phyloP scores from a whole-genome alignment of 495 filamentous ascomycete species.

The Lophiotrema nucula region DNA sequence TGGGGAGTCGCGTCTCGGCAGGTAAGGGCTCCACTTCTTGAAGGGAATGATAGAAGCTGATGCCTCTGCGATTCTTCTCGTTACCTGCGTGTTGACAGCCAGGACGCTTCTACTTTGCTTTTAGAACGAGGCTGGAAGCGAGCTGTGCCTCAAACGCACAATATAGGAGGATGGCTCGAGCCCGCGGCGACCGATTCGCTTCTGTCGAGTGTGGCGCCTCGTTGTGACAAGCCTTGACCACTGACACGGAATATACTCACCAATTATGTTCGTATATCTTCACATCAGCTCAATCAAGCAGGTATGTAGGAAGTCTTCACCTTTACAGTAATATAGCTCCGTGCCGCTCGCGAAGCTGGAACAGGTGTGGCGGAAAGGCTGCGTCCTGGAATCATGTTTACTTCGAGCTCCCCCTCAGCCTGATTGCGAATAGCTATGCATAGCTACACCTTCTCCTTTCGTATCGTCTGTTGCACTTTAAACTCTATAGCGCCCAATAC shows the following conservation, averaged over 20 bases:
- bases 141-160: too few relatives aligned
- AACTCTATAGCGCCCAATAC: too few relatives aligned
- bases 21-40: too few relatives aligned
- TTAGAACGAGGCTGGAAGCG: too few relatives aligned
- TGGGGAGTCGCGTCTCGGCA: too few relatives aligned
- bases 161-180: background rate
- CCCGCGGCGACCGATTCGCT: background rate
- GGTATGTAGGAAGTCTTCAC: background rate
- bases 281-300: background rate
- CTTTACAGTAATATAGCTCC: background rate
- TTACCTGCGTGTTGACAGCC: background rate
- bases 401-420: background rate
- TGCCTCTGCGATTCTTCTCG: background rate
- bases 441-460: too few relatives aligned
- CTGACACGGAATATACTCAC: background rate
- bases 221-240: background rate
- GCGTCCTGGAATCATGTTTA: background rate
- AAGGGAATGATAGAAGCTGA: too few relatives aligned
- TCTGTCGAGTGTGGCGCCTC: background rate
- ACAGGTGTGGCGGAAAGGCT: background rate
- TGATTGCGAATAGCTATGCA: too few relatives aligned
- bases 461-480: too few relatives aligned
- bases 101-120: background rate
- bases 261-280: background rate
- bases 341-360: background rate